Percentiles rank a stretch among this genome's conserved stretches.
These are phyloP conservation scores for Xerocomellus amylosporus DNA, from an alignment of 768 basidiomycete genomes.

Conservation along the genomic window DNA sequence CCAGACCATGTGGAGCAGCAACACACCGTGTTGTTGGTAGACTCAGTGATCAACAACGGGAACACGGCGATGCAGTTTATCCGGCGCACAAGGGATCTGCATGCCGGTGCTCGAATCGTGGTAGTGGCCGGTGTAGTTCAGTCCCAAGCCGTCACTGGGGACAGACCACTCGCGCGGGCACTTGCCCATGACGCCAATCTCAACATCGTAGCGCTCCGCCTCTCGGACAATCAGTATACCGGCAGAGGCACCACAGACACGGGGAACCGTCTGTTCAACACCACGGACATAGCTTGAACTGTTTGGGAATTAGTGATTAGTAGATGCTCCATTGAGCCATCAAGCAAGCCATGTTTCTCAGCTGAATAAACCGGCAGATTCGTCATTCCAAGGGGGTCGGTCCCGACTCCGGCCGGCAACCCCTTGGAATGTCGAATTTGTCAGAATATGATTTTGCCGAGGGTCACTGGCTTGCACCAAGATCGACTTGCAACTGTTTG, in stretches of 20 bases:
- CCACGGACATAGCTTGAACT: slow-evolving; percentile 9
- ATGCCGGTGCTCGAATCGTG: slow-evolving; percentile 15
- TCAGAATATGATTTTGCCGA: too few species aligned
- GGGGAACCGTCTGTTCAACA: slow-evolving; percentile 15
- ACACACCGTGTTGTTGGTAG: slow-evolving; percentile 15
- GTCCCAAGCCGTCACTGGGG: slow-evolving; percentile 13
- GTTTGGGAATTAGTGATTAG: slow-evolving; percentile 1
- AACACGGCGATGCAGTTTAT: slow-evolving; percentile 14
- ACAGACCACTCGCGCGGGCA: slow-evolving; percentile 10
- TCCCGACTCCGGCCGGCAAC: too few species aligned
- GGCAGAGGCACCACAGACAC: slow-evolving; percentile 14
- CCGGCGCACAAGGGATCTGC: slow-evolving; percentile 7
- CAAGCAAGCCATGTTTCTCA: too few species aligned
- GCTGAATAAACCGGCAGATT: too few species aligned
- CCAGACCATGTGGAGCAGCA: slow-evolving; percentile 12
- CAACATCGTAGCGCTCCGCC: slow-evolving; percentile 11
- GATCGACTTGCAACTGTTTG: too few species aligned
- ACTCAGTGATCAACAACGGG: slow-evolving; percentile 15
- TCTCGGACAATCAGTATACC: slow-evolving; percentile 15
- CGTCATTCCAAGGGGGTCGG: too few species aligned
- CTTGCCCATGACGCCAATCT: slow-evolving; percentile 12
- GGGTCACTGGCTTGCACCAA: too few species aligned
- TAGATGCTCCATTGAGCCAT: not conserved
- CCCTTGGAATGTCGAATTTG: too few species aligned
- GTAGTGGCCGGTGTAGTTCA: slow-evolving; percentile 13